phyloP scores from a whole-genome alignment of 306 rosid genomes.

The Fragaria nilgerrensis region DNA sequence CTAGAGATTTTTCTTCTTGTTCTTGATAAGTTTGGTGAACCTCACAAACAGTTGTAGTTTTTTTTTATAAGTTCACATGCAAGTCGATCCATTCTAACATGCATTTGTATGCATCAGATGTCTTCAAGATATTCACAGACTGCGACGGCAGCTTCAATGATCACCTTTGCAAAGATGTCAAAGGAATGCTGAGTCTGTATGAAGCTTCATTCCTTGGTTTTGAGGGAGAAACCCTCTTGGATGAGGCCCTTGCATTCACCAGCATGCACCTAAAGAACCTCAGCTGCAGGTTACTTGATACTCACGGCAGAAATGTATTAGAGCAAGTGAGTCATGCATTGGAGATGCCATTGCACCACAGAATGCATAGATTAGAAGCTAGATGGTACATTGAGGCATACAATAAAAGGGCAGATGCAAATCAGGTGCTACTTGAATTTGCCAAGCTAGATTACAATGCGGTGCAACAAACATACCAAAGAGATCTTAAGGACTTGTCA shows the following conservation, averaged over 20 bases:
- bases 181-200: slow-evolving; percentile 50
- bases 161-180: slow-evolving; percentile 23
- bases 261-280: slow-evolving; percentile 30
- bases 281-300: background rate
- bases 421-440: slow-evolving; percentile 32
- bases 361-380: slow-evolving; percentile 45
- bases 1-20: background rate
- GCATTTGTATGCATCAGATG: slow-evolving; percentile 23
- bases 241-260: slow-evolving; percentile 43
- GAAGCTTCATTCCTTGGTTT: slow-evolving; percentile 50
- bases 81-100: background rate
- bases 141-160: slow-evolving; percentile 17
- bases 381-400: slow-evolving; percentile 51
- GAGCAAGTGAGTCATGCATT: slow-evolving; percentile 42
- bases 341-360: slow-evolving; percentile 47
- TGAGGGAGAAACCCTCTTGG: slow-evolving; percentile 49
- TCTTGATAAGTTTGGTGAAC: too few species aligned
- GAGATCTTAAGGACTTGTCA: slow-evolving; percentile 44
- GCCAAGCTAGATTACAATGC: slow-evolving; percentile 54
- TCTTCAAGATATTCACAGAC: slow-evolving; percentile 41
- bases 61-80: background rate
- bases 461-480: slow-evolving; percentile 40
- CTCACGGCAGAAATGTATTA: background rate
- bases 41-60: too few species aligned
- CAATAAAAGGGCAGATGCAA: slow-evolving; percentile 27